Percentiles rank a stretch among this genome's conserved stretches.
phyloP scores from a whole-genome alignment of 2,329 filamentous ascomycete genomes.

The Colletotrichum phormii region DNA sequence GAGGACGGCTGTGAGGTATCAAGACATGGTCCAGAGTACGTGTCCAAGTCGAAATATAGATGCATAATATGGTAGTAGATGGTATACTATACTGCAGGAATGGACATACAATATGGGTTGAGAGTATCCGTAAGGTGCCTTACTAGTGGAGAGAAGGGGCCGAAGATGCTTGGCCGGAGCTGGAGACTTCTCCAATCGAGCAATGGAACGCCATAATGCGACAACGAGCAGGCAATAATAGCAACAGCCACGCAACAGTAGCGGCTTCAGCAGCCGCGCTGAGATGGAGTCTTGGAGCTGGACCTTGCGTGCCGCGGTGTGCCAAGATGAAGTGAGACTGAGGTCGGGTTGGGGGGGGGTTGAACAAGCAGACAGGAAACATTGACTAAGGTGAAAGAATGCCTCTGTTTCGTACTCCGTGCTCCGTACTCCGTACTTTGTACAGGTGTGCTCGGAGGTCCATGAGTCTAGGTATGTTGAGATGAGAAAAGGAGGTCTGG shows the following conservation, averaged over 20 bases:
- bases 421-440: neutral
- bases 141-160: no score
- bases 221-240: neutral
- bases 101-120: no score
- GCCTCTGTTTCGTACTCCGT: no score
- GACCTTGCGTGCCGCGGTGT: neutral
- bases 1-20: neutral
- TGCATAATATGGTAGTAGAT: no score
- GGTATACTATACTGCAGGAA: no score
- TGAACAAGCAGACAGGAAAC: neutral
- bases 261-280: neutral
- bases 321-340: conserved; percentile 15
- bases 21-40: neutral
- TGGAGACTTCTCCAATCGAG: neutral
- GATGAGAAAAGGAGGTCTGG: neutral
- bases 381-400: neutral
- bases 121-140: neutral
- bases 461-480: neutral
- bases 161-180: neutral
- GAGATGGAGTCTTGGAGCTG: neutral
- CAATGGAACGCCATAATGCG: neutral
- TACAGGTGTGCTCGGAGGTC: neutral
- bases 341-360: neutral
- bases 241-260: neutral
- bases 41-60: neutral